Base-by-base conservation (phyloP, 306 rosid species). In the Ormosia emarginata region DNA sequence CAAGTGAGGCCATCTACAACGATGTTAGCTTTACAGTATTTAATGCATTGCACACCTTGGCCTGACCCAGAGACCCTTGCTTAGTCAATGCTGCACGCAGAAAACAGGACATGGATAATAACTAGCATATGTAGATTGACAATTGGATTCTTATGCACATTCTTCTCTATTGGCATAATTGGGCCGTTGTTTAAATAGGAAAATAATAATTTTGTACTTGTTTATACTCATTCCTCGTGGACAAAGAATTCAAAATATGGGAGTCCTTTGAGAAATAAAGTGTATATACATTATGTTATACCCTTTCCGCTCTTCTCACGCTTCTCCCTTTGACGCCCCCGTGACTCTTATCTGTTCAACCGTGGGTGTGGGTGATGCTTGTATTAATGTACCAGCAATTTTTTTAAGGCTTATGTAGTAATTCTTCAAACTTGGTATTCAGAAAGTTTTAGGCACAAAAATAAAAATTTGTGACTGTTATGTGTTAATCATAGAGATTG, bases 41-140 rank as follows among this genome's bases (percentile, higher is more conserved):
- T 79, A 90, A 67, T 87, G 58, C 77, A 77, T 62, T 87, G 58
- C 77, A 77, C 24, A 14, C 47, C 69, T 50, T 46, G 83, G 80
- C 75, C 87, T 81, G 74, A 59, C 77, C 64, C 86, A 13, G 8
- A 46, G 12, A 67, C 41, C 34, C 46, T 58, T 50, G 17, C 41
- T 69, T 80, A 69, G 88, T 89, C 76, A 81, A 79, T 78, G 72
- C 65, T 57, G 63, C 81, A 9, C 5, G 13, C 58, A 71, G 69
- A 72, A 41, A 77, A 65, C 44, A 77, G 66, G 79, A 69, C 66
- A 62, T 62, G 37, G 49, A 63, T 79, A 17, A 67, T 79, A n/a
- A n/a, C 0, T 8, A 50, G 5, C 8, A 58, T 58, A 58, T 0
- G 15, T 59, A 39, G 33, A 80, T 81, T 17, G 18, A 44, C 58